A percentile compares a stretch with the other conserved stretches of the same genome.
phyloP scores from a whole-genome alignment of 2,329 filamentous ascomycete genomes.

The Chrysoporthe austroafricana region DNA sequence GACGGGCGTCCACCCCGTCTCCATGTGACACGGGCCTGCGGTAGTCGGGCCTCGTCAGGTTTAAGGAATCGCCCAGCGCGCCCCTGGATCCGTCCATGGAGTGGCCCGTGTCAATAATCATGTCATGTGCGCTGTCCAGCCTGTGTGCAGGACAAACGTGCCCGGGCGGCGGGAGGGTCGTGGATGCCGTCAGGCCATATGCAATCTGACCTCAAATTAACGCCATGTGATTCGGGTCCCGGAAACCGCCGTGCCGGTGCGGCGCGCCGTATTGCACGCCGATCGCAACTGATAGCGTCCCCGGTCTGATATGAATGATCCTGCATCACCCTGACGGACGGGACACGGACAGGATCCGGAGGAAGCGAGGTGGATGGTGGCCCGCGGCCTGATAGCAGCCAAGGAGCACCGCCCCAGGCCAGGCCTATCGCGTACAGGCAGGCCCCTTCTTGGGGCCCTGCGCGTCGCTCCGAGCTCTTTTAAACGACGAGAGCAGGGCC shows the following conservation, averaged over 20 bases:
- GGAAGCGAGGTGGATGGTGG: too few species aligned
- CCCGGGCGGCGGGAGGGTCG: slow-evolving; percentile 1
- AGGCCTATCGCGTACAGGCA: background rate
- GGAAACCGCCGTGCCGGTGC: background rate
- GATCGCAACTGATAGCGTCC: background rate
- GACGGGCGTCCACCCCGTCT: background rate
- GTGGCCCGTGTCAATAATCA: background rate
- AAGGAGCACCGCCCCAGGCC: background rate
- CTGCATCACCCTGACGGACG: too few species aligned
- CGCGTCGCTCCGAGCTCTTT: background rate
- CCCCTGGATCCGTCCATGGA: background rate
- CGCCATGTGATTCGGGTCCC: slow-evolving; percentile 13
- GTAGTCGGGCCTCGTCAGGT: too few species aligned
- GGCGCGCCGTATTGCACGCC: background rate
- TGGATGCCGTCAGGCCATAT: slow-evolving; percentile 11
- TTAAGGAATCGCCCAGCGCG: background rate
- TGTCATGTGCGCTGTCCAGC: background rate
- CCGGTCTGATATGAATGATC: background rate
- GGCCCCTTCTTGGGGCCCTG: background rate
- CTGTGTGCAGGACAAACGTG: background rate
- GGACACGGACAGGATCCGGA: too few species aligned
- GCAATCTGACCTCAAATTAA: slow-evolving; percentile 7
- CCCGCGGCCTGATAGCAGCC: too few species aligned
- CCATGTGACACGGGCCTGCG: background rate
- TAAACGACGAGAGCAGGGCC: background rate